Evolutionary conservation across 2,329 filamentous ascomycete genomes (phyloP).

Genomic region (Phyllachora maydis): DNA sequence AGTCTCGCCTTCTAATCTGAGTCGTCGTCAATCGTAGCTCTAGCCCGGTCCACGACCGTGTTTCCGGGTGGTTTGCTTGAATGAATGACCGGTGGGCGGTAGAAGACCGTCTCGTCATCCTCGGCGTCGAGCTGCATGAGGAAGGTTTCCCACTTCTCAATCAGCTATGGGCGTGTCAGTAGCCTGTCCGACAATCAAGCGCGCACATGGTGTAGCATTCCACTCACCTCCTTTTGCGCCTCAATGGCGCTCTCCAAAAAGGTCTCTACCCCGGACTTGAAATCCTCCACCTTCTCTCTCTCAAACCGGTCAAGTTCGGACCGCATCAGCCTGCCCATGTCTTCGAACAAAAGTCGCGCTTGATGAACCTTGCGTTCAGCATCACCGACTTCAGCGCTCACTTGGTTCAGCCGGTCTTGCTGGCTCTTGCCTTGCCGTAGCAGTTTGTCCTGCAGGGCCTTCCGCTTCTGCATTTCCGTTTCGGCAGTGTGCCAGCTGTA

Average conservation of each 20-base stretch:
- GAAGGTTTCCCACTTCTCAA: conserved; percentile 97
- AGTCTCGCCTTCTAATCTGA: conserved; percentile 23
- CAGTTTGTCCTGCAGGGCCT: conserved; percentile 80
- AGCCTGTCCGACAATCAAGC: no score
- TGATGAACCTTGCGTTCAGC: conserved; percentile 87
- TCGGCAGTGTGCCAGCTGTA: conserved; percentile 88
- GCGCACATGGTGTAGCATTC: no score
- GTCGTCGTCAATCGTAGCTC: conserved; percentile 37
- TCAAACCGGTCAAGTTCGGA: conserved; percentile 86
- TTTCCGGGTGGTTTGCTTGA: conserved; percentile 27
- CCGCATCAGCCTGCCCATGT: conserved; percentile 90
- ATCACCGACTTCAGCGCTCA: conserved; percentile 84
- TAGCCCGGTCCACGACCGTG: conserved; percentile 37
- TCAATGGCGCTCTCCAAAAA: conserved; percentile 94
- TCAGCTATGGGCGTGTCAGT: no score
- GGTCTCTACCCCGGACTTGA: conserved; percentile 94
- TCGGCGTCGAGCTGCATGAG: conserved; percentile 88
- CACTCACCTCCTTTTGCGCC: conserved; percentile 84
- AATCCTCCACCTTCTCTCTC: conserved; percentile 94
- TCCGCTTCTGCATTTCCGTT: conserved; percentile 76
- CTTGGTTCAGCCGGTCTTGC: conserved; percentile 83
- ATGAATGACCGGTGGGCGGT: conserved; percentile 39
- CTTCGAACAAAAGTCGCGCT: conserved; percentile 75
- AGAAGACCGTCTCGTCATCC: conserved; percentile 56
- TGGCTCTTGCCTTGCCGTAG: conserved; percentile 86